These are phyloP conservation scores for Kockovaella imperatae DNA, from an alignment of 768 basidiomycete species.

Conservation along the genomic window DNA sequence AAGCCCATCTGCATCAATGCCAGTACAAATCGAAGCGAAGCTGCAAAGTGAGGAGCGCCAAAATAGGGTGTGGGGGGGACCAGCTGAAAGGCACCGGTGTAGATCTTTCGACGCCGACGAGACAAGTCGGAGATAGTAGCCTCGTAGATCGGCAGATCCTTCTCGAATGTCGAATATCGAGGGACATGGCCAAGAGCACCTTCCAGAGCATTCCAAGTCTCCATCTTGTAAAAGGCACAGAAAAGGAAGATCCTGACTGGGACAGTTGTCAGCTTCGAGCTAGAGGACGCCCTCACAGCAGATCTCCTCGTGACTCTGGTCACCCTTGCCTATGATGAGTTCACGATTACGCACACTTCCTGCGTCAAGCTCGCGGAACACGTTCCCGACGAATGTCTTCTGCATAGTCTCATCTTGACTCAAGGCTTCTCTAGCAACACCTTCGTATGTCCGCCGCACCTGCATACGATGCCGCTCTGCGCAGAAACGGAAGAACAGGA, in stretches of 20 bases:
- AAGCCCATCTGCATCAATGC: constrained; percentile 19
- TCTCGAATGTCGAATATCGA: no score
- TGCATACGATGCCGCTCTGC: constrained; percentile 24
- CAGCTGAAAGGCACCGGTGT: constrained; percentile 18
- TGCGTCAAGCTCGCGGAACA: constrained; percentile 21
- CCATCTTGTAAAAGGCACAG: constrained; percentile 15
- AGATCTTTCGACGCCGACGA: constrained; percentile 14
- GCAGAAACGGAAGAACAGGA: constrained; percentile 26
- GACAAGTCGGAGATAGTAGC: constrained; percentile 15
- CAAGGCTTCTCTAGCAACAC: constrained; percentile 14
- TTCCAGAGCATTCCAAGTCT: constrained; percentile 13
- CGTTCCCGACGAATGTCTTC: constrained; percentile 15
- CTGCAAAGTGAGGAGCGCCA: constrained; percentile 16
- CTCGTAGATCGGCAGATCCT: constrained; percentile 19
- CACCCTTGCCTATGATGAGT: constrained; percentile 14
- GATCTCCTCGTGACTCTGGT: constrained; percentile 18
- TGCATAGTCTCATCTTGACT: constrained; percentile 19
- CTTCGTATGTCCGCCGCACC: constrained; percentile 4
- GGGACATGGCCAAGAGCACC: constrained; percentile 17
- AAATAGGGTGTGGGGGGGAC: constrained; percentile 26
- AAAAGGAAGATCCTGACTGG: constrained; percentile 26
- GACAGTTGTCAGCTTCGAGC: neutral
- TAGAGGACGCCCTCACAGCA: constrained; percentile 18
- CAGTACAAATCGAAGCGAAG: constrained; percentile 16
- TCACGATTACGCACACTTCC: constrained; percentile 5